These are phyloP conservation scores for Przewalskia tangutica DNA, from an alignment of 257 asterid genomes.

Conservation along the genomic window DNA sequence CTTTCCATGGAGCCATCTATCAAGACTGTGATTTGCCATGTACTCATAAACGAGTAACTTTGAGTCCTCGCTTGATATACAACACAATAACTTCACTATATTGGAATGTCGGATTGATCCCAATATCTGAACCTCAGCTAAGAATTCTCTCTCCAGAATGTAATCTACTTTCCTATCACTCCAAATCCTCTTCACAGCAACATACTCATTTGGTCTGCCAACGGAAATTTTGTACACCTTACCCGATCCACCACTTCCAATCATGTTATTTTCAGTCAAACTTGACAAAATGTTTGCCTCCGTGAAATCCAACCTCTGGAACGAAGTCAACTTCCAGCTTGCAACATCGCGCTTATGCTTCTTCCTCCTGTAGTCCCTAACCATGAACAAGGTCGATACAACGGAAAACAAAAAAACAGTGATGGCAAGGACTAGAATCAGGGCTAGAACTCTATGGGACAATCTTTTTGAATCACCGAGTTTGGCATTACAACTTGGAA, in stretches of 20 bases:
- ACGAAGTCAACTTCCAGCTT: slow-evolving; percentile 74
- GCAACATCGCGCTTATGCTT: slow-evolving; percentile 41
- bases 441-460: slow-evolving; percentile 29
- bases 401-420: slow-evolving; percentile 21
- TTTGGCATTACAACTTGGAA: slow-evolving; percentile 31
- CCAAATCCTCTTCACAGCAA: slow-evolving; percentile 51
- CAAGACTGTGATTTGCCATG: slow-evolving; percentile 50
- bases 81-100: slow-evolving; percentile 57
- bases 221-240: slow-evolving; percentile 39
- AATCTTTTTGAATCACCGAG: slow-evolving; percentile 19
- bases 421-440: slow-evolving; percentile 35
- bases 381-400: slow-evolving; percentile 21
- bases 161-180: slow-evolving; percentile 23
- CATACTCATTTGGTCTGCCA: slow-evolving; percentile 17
- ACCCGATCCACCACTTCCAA: slow-evolving; percentile 62
- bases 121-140: slow-evolving; percentile 49
- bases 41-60: slow-evolving; percentile 58
- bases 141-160: slow-evolving; percentile 45
- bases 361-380: slow-evolving; percentile 47
- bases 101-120: slow-evolving; percentile 52
- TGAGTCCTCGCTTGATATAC: slow-evolving; percentile 33
- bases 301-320: slow-evolving; percentile 43
- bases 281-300: slow-evolving; percentile 33
- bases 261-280: slow-evolving; percentile 40
- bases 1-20: slow-evolving; percentile 41